phyloP scores from a whole-genome alignment of 495 filamentous ascomycete genomes.

The Hypoxylon crocopeplum region DNA sequence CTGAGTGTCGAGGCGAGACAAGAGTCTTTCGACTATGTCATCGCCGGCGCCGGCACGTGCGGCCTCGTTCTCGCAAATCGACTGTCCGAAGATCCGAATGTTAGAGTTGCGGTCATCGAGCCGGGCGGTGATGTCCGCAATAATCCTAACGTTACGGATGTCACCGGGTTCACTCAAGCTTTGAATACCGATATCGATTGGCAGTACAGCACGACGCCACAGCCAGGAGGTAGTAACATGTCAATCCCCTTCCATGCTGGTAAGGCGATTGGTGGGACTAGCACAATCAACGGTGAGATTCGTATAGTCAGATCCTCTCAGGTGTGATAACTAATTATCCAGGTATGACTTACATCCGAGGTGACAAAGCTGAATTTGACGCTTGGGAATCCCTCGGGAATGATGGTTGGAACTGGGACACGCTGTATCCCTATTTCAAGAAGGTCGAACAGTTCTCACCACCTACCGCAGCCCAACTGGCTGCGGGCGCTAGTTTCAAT shows the following conservation, averaged over 20 bases:
- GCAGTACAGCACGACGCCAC: conserved; percentile 55
- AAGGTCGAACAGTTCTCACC: conserved; percentile 51
- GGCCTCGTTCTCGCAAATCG: conserved; percentile 62
- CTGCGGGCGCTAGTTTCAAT: conserved; percentile 52
- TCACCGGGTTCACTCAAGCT: conserved; percentile 44
- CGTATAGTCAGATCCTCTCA: neutral
- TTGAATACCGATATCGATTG: conserved; percentile 59
- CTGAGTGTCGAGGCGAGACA: conserved; percentile 4
- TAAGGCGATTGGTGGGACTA: conserved; percentile 61
- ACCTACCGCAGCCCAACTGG: conserved; percentile 48
- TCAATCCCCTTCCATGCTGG: conserved; percentile 52
- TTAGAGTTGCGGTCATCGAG: conserved; percentile 60
- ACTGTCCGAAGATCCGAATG: conserved; percentile 54
- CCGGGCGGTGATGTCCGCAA: conserved; percentile 57
- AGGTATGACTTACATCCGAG: conserved; percentile 62
- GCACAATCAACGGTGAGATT: conserved; percentile 57
- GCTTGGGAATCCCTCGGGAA: conserved; percentile 65
- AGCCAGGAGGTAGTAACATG: conserved; percentile 47
- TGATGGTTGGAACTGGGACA: conserved; percentile 64
- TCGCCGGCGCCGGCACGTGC: conserved; percentile 61
- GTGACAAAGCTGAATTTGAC: conserved; percentile 63
- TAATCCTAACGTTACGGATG: conserved; percentile 58
- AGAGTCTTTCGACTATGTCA: conserved; percentile 53
- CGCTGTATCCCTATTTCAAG: conserved; percentile 48
- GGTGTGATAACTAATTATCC: neutral